These are phyloP conservation scores for Porogramme epimiltina DNA, from an alignment of 1,284 basidiomycete species.

Conservation along the genomic window DNA sequence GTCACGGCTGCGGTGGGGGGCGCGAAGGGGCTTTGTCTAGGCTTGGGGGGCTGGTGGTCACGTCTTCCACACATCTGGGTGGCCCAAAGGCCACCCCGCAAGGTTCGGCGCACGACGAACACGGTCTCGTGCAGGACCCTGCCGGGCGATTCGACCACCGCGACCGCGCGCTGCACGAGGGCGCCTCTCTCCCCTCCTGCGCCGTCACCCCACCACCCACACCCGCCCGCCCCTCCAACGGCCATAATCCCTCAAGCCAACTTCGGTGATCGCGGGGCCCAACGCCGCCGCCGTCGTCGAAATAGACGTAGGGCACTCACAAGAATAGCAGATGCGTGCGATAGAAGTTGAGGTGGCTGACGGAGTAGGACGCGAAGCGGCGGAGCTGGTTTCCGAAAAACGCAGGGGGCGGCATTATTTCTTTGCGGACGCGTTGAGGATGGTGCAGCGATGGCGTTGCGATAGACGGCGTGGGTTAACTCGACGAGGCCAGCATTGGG, in stretches of 20 bases:
- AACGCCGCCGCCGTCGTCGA: not conserved
- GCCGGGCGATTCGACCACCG: too few species aligned
- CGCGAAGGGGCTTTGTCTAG: too few species aligned
- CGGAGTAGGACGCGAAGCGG: constrained; percentile 26
- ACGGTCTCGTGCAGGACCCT: too few species aligned
- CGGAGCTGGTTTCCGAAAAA: constrained; percentile 5
- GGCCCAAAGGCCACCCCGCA: too few species aligned
- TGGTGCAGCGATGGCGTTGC: constrained; percentile 5
- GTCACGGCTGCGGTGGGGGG: too few species aligned
- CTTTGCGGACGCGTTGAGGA: not conserved
- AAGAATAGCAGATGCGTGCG: constrained; percentile 60
- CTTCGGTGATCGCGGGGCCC: not conserved
- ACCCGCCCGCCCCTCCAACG: not conserved
- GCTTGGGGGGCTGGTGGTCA: too few species aligned
- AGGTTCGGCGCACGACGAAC: too few species aligned
- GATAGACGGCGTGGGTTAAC: constrained; percentile 14
- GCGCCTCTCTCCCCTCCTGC: too few species aligned
- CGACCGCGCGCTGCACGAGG: too few species aligned
- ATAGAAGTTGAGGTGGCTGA: constrained; percentile 68
- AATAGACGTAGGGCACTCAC: constrained; percentile 35
- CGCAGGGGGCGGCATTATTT: constrained; percentile 8
- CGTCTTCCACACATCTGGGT: too few species aligned
- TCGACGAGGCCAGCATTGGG: constrained; percentile 10
- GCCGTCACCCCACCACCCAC: not conserved
- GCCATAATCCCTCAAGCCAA: constrained; percentile 1